A percentile compares a stretch with the other conserved stretches of the same genome.
These are phyloP conservation scores for Sequoia sempervirens DNA, from an alignment of 75 land plant species.

Conservation along the genomic window DNA sequence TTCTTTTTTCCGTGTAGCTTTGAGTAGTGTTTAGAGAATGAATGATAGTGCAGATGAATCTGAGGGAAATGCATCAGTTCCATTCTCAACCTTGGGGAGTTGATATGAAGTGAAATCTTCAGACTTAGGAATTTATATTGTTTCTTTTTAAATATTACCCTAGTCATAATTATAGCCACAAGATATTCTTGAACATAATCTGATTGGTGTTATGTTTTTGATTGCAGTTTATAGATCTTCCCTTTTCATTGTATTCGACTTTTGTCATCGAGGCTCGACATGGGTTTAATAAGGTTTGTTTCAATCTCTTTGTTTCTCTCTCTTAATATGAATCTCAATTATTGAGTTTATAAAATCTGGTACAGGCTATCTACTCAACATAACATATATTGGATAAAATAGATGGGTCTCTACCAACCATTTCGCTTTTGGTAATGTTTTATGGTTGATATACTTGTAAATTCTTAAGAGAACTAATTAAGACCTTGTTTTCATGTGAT, in stretches of 20 bases:
- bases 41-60: neutral
- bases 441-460: neutral
- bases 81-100: neutral
- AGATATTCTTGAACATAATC: neutral
- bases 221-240: conserved; percentile 84
- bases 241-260: conserved; percentile 93
- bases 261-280: conserved; percentile 98
- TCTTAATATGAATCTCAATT: neutral
- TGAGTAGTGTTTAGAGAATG: neutral
- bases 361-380: neutral
- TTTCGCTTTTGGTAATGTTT: neutral
- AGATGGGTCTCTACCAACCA: neutral
- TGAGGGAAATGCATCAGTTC: neutral
- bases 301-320: neutral
- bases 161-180: neutral
- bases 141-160: neutral
- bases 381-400: neutral
- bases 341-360: neutral
- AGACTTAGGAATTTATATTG: neutral
- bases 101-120: neutral
- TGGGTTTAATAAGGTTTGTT: conserved; percentile 90
- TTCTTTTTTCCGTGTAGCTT: neutral
- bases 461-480: neutral
- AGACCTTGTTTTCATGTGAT: neutral
- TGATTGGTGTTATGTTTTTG: conserved; percentile 2